Evolutionary conservation across 768 basidiomycete genomes (phyloP).

Genomic region (Suillus lakei): DNA sequence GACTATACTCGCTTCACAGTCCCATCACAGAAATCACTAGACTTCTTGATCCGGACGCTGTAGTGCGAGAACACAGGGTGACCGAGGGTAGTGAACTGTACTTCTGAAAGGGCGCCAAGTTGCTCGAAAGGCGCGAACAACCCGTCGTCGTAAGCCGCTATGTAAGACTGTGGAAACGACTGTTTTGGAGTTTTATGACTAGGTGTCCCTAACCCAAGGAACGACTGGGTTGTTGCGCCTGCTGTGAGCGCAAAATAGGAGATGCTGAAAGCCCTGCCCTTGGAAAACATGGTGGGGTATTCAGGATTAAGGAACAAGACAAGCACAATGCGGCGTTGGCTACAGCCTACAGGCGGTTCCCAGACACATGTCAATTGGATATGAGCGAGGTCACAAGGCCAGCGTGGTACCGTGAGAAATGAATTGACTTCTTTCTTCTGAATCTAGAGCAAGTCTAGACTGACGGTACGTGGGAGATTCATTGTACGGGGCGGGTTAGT

Average conservation of each 20-base stretch:
- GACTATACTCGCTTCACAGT: constrained; percentile 40
- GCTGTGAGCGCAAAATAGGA: not conserved
- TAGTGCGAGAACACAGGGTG: constrained; percentile 52
- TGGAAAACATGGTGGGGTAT: not conserved
- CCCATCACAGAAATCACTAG: constrained; percentile 41
- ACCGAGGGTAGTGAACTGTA: constrained; percentile 41
- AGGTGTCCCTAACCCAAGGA: constrained; percentile 15
- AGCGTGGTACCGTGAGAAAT: no score
- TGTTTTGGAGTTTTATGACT: constrained; percentile 1
- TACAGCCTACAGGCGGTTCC: not conserved
- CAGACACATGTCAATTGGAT: not conserved
- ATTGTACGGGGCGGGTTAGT: no score
- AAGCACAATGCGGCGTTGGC: not conserved
- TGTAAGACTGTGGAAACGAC: constrained; percentile 9
- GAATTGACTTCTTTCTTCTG: no score
- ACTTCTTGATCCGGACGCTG: constrained; percentile 45
- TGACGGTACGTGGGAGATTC: no score
- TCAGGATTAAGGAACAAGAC: not conserved
- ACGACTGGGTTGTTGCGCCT: constrained; percentile 24
- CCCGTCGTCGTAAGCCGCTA: constrained; percentile 29
- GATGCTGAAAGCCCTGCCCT: not conserved
- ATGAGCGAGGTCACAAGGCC: no score
- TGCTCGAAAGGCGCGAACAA: constrained; percentile 39
- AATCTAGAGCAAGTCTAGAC: no score
- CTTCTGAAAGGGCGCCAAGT: constrained; percentile 29